phyloP scores from a whole-genome alignment of 352 stramenopile genomes.

The Peronospora destructor region DNA sequence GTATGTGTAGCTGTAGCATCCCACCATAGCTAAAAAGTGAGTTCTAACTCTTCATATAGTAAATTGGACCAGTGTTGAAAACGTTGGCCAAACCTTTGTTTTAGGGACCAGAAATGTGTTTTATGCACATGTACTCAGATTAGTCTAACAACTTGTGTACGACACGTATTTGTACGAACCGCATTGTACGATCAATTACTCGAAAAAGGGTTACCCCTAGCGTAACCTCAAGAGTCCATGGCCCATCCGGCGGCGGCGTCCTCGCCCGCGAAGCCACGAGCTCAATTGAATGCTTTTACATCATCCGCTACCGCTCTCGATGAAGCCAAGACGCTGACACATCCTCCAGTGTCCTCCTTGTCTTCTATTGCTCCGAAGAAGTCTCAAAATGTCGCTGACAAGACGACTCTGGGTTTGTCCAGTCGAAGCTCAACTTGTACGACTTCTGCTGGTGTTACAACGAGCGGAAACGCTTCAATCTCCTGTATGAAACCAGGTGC shows the following conservation, averaged over 20 bases:
- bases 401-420: slow-evolving; percentile 3
- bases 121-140: background rate
- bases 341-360: background rate
- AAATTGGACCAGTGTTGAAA: too few relatives aligned
- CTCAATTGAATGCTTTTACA: slow-evolving; percentile 8
- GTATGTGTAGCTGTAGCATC: too few relatives aligned
- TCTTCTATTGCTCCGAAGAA: slow-evolving; percentile 11
- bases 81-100: background rate
- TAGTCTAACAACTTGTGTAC: background rate
- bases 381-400: slow-evolving; percentile 9
- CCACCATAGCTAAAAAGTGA: too few relatives aligned
- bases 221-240: slow-evolving; percentile 8
- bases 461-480: slow-evolving; percentile 10
- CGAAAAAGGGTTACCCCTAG: background rate
- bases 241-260: slow-evolving; percentile 14
- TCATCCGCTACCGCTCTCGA: background rate
- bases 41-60: too few relatives aligned
- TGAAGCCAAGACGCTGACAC: slow-evolving; percentile 10
- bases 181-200: background rate
- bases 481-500: slow-evolving; percentile 10
- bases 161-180: background rate
- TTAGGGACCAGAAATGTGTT: background rate
- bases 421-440: slow-evolving; percentile 22
- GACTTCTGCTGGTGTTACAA: slow-evolving; percentile 25
- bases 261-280: slow-evolving; percentile 8